Base-by-base conservation (phyloP, 306 rosid genomes). In the Fragaria nilgerrensis region DNA sequence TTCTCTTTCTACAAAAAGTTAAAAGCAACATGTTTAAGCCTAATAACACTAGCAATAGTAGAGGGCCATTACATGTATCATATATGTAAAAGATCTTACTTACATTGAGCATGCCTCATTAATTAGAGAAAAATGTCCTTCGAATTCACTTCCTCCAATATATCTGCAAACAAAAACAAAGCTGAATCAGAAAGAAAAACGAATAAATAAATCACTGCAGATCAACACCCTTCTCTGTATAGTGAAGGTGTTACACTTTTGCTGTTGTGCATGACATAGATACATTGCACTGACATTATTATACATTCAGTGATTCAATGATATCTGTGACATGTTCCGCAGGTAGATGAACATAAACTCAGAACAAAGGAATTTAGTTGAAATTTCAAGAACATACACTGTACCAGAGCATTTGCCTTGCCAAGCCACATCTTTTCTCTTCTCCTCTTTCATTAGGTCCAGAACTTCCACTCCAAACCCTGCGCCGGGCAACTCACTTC, bases 321-420 rank as follows among this genome's bases (percentile, higher is more conserved):
- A 9, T 48, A 0, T 71, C 62, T 15, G 27, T 70, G 36, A 25
- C 13, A 56, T 4, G 9, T 58, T 58, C 64, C 7, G 3, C 15
- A 16, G n/a, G 43, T 41, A 55, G 41, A 20, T 36, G 7, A 45
- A 74, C 9, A 20, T 73, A 13, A 70, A 11, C n/a, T 17, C 16
- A 61, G 67, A 61, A 61, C 20, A 61, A 17, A 61, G 0, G 29
- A 63, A 17, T 53, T 25, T 50, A 27, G 39, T 34, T 71, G 55
- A 39, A 39, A 39, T 29, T 81, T 77, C 73, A 49, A 78, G 25
- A 79, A 94, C 97, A 83, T 94, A 94, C 98, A 94, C 97, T 85
- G 98, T 90, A 84, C 98, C 98, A 62, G 97, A 94, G 89, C 98
- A 94, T 94, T 92, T 94, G 61, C 98, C 98, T 78, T 90, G 95